Evolutionary conservation across 2,329 filamentous ascomycete species (phyloP).

Genomic region (Sporothrix inflata): DNA sequence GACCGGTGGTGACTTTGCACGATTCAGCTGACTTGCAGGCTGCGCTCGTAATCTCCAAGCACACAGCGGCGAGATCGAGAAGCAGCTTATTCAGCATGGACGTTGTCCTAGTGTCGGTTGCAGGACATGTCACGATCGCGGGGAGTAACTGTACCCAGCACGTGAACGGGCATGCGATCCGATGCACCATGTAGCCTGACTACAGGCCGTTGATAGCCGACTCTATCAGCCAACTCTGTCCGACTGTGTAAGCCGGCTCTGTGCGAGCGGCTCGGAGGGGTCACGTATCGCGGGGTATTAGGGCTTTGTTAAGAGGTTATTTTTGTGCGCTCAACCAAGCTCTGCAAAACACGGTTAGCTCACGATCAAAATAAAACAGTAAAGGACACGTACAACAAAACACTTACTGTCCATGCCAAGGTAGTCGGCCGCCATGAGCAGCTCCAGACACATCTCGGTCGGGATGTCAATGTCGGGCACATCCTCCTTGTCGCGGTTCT

Average conservation of each 20-base stretch:
- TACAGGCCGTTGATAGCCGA: background rate
- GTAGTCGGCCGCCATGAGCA: constrained; percentile 78
- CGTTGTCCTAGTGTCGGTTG: background rate
- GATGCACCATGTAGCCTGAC: background rate
- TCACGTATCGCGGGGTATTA: background rate
- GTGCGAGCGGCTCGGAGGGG: background rate
- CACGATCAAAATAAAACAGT: too few relatives aligned
- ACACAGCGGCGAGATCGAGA: background rate
- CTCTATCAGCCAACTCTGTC: background rate
- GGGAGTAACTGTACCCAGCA: background rate
- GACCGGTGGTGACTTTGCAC: constrained; percentile 39
- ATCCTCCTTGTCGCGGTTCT: constrained; percentile 69
- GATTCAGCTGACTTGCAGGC: background rate
- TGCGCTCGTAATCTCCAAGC: background rate
- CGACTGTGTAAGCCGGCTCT: background rate
- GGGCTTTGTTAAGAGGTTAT: background rate
- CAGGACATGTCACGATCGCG: background rate
- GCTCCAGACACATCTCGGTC: constrained; percentile 75
- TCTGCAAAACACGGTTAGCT: constrained; percentile 8
- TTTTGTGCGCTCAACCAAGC: background rate
- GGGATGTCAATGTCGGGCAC: constrained; percentile 82
- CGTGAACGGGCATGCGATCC: background rate
- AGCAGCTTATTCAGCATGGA: background rate
- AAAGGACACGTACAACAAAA: background rate
- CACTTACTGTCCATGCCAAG: constrained; percentile 67